Evolutionary conservation across 306 rosid species (phyloP).

Genomic region (Prinsepia uniflora): DNA sequence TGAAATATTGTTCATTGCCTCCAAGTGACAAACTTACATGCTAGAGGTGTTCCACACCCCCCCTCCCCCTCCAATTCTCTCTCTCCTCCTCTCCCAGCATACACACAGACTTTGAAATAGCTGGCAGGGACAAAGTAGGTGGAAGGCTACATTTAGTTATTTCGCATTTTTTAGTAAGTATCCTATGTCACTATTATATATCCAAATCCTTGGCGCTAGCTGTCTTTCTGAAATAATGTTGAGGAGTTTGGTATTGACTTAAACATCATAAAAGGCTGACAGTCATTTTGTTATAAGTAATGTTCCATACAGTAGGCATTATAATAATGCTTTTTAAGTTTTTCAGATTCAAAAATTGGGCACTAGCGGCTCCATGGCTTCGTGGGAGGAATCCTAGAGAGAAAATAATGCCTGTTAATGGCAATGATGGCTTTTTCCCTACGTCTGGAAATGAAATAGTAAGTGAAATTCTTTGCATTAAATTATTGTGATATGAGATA

Average conservation of each 20-base stretch:
- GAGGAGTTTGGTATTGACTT: neutral
- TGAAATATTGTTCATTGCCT: neutral
- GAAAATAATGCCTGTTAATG: slow-evolving; percentile 67
- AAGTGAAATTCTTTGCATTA: slow-evolving; percentile 21
- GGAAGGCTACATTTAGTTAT: neutral
- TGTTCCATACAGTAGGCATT: slow-evolving; percentile 12
- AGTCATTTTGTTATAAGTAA: slow-evolving; percentile 2
- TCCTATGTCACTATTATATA: neutral
- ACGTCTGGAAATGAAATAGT: slow-evolving; percentile 81
- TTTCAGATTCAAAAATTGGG: slow-evolving; percentile 66
- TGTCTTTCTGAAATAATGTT: neutral
- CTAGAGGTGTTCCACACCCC: neutral
- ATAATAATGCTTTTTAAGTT: slow-evolving; percentile 20
- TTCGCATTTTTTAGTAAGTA: neutral
- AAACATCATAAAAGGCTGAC: neutral
- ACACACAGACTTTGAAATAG: neutral
- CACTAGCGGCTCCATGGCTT: slow-evolving; percentile 74
- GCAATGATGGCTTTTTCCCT: slow-evolving; percentile 84
- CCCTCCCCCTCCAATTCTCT: too few relatives aligned
- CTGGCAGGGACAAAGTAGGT: neutral
- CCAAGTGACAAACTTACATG: neutral
- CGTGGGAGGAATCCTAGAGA: slow-evolving; percentile 68
- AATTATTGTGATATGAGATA: slow-evolving; percentile 20
- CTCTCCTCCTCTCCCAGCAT: too few relatives aligned
- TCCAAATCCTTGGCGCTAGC: neutral